Evolutionary conservation across 2,329 filamentous ascomycete genomes (phyloP), one percentile per base, ranked within the genome.

Genomic region (Penicillium brasilianum): DNA sequence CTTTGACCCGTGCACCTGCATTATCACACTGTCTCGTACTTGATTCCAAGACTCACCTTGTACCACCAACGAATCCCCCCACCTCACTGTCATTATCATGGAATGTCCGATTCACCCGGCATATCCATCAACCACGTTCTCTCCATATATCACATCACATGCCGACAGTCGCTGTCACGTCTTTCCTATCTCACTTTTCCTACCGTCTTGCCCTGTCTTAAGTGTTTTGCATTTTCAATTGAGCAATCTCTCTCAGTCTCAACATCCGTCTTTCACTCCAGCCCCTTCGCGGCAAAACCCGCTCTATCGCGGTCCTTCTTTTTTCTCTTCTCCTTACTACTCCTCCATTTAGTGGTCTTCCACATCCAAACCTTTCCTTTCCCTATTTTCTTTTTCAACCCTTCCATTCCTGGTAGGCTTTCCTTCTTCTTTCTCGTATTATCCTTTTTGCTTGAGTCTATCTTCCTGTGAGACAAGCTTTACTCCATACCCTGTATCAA

Each of bases 401-500:
- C n/a, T 18, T 43, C 10, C 39, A 11, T 43, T 22, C 18, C 18
- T 41, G n/a, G 37, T 10, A 5, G 37, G 37, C 3, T 20, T 41
- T 41, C 32, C 16, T n/a, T 50, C 18, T 18, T 6, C 6, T 28
- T 28, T 28, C 25, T 34, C 32, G n/a, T 51, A 30, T 49, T 32
- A 9, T 34, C 22, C 20, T 34, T 51, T 51, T 22, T 50, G 25
- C 32, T 34, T 20, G 18, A 20, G 22, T 8, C 36, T 22, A 20
- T 28, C 25, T 51, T 8, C 30, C 44, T 59, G 14, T 18, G 22
- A 36, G 30, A 28, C 25, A 41, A 25, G n/a, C n/a, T n/a, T 44
- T 14, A 46, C 25, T 34, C 55, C 66, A 69, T 69, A 69, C 67
- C 66, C 67, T 69, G 67, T 69, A 69, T 56, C 65, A 68, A 69